Percentiles rank a stretch among this genome's conserved stretches.
These are phyloP conservation scores for Plasmopara halstedii DNA, from an alignment of 352 stramenopile genomes.

Conservation along the genomic window DNA sequence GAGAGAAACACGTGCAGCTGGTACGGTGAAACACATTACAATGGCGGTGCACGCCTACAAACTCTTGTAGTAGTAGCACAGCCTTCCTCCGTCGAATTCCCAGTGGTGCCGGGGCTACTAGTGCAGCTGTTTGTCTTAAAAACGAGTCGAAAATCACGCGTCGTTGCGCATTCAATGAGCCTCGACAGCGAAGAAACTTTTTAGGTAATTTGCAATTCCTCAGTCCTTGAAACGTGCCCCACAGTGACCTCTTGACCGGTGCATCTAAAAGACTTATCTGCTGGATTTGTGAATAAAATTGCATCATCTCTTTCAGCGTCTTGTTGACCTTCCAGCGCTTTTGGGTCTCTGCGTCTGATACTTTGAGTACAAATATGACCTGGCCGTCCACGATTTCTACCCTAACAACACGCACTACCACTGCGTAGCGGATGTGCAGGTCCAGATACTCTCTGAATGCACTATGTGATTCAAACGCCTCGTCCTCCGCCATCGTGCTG, in stretches of 20 bases:
- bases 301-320: constrained; percentile 50
- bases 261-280: constrained; percentile 39
- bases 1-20: constrained; percentile 29
- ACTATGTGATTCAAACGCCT: constrained; percentile 21
- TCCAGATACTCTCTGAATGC: constrained; percentile 41
- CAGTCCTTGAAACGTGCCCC: constrained; percentile 45
- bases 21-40: constrained; percentile 35
- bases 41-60: constrained; percentile 41
- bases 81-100: constrained; percentile 44
- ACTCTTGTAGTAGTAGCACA: constrained; percentile 48
- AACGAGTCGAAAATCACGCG: constrained; percentile 66
- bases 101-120: constrained; percentile 46
- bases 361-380: constrained; percentile 34
- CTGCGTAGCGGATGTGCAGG: constrained; percentile 33
- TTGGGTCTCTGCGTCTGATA: constrained; percentile 46
- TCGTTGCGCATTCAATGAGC: constrained; percentile 43
- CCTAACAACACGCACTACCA: constrained; percentile 34
- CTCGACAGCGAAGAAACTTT: constrained; percentile 45
- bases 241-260: constrained; percentile 44
- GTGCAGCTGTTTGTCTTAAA: constrained; percentile 47
- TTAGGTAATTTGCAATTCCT: constrained; percentile 45
- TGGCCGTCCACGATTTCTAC: constrained; percentile 33
- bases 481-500: constrained; percentile 5
- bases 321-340: constrained; percentile 52
- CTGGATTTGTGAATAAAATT: constrained; percentile 54